Conservation (phyloP, 2,329 filamentous ascomycete genomes). For the Phaeosphaeria sp. region DNA sequence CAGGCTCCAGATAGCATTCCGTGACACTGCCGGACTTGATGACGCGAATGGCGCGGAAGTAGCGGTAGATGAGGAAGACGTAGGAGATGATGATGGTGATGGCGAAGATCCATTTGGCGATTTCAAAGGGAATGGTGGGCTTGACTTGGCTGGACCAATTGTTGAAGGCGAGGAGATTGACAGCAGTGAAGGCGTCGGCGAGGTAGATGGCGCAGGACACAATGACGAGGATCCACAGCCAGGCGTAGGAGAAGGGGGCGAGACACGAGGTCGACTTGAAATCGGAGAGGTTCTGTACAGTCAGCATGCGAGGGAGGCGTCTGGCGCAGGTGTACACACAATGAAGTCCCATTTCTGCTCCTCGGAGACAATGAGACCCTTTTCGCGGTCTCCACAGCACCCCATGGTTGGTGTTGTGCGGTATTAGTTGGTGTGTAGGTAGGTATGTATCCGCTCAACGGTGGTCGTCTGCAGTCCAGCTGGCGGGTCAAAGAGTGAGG, state of each 20-base stretch:
- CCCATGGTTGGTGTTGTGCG: constrained; percentile 35
- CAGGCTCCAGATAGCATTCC: constrained; percentile 86
- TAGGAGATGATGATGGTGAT: constrained; percentile 91
- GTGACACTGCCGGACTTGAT: constrained; percentile 86
- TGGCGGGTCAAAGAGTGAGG: constrained; percentile 42
- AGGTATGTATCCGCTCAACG: constrained; percentile 43
- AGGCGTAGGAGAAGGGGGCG: constrained; percentile 79
- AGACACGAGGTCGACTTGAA: constrained; percentile 85
- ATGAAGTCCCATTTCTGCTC: constrained; percentile 85
- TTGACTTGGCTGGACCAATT: constrained; percentile 85
- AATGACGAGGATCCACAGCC: constrained; percentile 80
- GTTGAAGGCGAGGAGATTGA: constrained; percentile 89
- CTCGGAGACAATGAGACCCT: constrained; percentile 49
- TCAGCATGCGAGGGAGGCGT: constrained; percentile 23
- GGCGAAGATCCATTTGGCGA: constrained; percentile 95
- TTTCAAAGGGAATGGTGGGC: constrained; percentile 75
- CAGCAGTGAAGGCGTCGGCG: constrained; percentile 90
- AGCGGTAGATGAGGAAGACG: constrained; percentile 79
- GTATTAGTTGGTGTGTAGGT: constrained; percentile 34
- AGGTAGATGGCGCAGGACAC: constrained; percentile 84
- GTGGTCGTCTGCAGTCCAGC: constrained; percentile 44
- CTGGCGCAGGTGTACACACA: constrained; percentile 58
- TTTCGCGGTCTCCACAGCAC: constrained; percentile 48
- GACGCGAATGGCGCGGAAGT: constrained; percentile 77
- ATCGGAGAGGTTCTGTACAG: constrained; percentile 62